phyloP scores from a whole-genome alignment of 352 stramenopile genomes.

The Thalassiosira exigua region DNA sequence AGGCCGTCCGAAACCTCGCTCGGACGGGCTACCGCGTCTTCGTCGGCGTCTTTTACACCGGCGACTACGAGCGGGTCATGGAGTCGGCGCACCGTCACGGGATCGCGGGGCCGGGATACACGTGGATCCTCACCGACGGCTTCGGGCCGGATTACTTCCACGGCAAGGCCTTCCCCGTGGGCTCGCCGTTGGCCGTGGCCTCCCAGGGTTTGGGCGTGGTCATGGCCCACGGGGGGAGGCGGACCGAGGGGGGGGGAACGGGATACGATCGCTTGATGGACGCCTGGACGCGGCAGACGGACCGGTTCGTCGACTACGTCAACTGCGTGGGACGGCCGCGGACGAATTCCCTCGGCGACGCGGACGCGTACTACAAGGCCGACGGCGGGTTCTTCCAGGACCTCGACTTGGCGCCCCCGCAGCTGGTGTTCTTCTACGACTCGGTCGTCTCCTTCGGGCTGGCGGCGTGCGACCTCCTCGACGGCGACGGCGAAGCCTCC shows the following conservation, averaged over 20 bases:
- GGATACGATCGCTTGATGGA: too few relatives aligned
- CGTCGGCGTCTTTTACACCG: conserved; percentile 38
- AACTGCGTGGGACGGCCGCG: conserved; percentile 29
- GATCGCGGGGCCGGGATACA: conserved; percentile 62
- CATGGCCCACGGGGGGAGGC: conserved; percentile 21
- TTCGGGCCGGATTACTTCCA: conserved; percentile 12
- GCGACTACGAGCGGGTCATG: conserved; percentile 47
- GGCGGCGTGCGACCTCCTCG: conserved; percentile 48
- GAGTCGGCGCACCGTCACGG: conserved; percentile 45
- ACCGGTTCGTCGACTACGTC: conserved; percentile 50
- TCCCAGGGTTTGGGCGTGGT: conserved; percentile 53
- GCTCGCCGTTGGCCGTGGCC: conserved; percentile 32
- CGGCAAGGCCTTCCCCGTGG: conserved; percentile 12
- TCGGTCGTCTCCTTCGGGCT: conserved; percentile 60
- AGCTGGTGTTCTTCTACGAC: conserved; percentile 55
- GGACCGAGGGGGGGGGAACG: too few relatives aligned
- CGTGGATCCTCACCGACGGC: conserved; percentile 70
- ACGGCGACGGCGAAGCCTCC: background rate
- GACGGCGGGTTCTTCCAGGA: conserved; percentile 5
- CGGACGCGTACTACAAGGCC: conserved; percentile 6
- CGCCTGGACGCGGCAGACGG: conserved; percentile 41
- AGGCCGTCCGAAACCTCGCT: conserved; percentile 28
- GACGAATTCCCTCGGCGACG: conserved; percentile 11
- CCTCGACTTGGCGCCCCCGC: conserved; percentile 3
- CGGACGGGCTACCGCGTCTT: conserved; percentile 46